Evolutionary conservation across 2,329 filamentous ascomycete species (phyloP), one percentile per base, ranked within the genome.

Genomic region (Mariannaea sp.): DNA sequence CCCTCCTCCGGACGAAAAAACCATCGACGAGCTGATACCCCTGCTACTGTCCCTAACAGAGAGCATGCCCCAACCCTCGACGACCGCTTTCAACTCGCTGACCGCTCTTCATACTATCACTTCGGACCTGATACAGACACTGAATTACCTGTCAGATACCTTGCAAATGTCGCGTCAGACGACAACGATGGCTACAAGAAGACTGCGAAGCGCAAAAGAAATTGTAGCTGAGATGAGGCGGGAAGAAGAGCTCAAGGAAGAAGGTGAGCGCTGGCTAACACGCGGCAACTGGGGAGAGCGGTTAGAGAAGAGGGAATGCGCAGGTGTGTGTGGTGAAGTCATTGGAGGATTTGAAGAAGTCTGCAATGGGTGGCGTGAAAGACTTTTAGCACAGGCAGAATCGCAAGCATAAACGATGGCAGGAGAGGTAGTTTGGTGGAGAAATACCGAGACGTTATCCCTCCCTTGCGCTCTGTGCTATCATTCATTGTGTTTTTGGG

Each of bases 141-240:
- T 99, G 40, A 91, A 90, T 63, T 88, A 91, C 61, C 79, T 99
- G 4, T 91, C 90, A 6, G 94, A 99, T 70, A 92, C 90, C 3
- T 79, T 99, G 27, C 93, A 97, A 72, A 96, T 97, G 87, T 92
- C 89, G 26, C 86, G 91, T 10, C 93, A 97, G 72, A 89, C 90
- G 1, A 94, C 90, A 0, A 88, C 86, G 3, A 88, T 88, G 8
- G 94, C 93, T 2, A 86, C 88, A 2, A 80, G 94, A 49, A 83
- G 91, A 38, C 76, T 99, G 45, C 87, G 88, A 62, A 89, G 85
- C 29, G 92, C 90, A 6, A 89, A 88, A 64, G 92, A 96, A 69
- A 84, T 96, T 56, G 87, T 97, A 1, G 84, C 86, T 2, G 93
- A 97, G 65, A 87, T 97, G 77, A 83, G 87, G 59, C 83, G 84